phyloP scores from a whole-genome alignment of 805 yeast genomes.

The Wickerhamiella kurtzmanii region DNA sequence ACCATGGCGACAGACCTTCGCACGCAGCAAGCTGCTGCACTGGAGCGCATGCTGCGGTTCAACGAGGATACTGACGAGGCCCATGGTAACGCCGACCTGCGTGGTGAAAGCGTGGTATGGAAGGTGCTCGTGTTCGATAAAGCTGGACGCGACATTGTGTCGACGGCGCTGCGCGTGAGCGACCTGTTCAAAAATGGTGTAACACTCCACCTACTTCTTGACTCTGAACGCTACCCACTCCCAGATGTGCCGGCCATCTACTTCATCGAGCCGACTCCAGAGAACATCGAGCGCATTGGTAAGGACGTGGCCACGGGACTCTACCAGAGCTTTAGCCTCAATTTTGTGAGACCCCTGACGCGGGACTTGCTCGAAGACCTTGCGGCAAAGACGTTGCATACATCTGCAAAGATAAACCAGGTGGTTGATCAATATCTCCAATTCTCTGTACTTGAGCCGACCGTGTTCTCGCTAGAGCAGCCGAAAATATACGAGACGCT shows the following conservation, averaged over 20 bases:
- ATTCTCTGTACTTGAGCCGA: constrained; percentile 86
- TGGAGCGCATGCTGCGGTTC: constrained; percentile 76
- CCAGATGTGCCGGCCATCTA: constrained; percentile 93
- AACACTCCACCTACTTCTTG: constrained; percentile 72
- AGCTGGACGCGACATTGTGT: constrained; percentile 70
- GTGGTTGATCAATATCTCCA: constrained; percentile 90
- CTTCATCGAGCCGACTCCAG: constrained; percentile 76
- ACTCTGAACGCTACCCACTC: constrained; percentile 60
- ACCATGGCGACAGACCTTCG: constrained; percentile 14
- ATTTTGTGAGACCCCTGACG: constrained; percentile 68
- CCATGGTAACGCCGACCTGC: neutral
- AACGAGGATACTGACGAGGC: constrained; percentile 41
- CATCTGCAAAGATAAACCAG: constrained; percentile 61
- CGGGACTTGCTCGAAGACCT: constrained; percentile 76
- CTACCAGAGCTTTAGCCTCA: constrained; percentile 68
- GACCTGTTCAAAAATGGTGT: constrained; percentile 84
- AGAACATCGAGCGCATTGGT: constrained; percentile 55
- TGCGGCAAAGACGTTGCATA: constrained; percentile 63
- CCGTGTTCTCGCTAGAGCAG: constrained; percentile 67
- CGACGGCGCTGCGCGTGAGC: constrained; percentile 84
- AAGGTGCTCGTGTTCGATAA: constrained; percentile 76
- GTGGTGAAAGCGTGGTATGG: constrained; percentile 38
- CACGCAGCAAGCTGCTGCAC: constrained; percentile 30
- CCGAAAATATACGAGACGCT: constrained; percentile 51
- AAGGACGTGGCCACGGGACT: constrained; percentile 61